These are phyloP conservation scores for Globisporangium spiculum DNA, from an alignment of 352 stramenopile species.

Conservation along the genomic window DNA sequence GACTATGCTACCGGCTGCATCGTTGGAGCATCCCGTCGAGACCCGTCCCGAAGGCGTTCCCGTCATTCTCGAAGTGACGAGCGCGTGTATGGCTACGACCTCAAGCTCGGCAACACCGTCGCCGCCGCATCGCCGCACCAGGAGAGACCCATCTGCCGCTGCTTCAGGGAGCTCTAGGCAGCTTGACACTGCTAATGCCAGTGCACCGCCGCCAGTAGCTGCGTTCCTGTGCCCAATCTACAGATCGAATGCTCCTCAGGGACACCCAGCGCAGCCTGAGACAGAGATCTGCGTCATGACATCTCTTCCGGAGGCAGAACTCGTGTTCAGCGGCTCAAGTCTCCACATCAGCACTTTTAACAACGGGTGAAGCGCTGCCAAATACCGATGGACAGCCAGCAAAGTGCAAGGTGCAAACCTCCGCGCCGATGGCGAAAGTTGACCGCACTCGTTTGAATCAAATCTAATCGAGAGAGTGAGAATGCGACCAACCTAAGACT, in stretches of 20 bases:
- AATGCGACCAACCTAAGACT: no score
- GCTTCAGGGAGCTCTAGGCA: not conserved
- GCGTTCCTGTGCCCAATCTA: conserved; percentile 34
- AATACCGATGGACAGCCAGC: no score
- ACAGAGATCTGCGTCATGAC: conserved; percentile 27
- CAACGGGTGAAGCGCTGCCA: not conserved
- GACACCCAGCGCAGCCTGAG: not conserved
- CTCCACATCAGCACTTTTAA: conserved; percentile 16
- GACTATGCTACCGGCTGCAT: not conserved
- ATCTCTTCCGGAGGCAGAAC: conserved; percentile 22
- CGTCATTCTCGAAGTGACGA: conserved; percentile 34
- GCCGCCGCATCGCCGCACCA: not conserved
- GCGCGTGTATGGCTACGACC: conserved; percentile 22
- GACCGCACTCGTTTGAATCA: no score
- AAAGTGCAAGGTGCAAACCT: no score
- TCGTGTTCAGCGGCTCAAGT: conserved; percentile 34
- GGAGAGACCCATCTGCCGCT: not conserved
- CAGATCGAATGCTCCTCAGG: not conserved
- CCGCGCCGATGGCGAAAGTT: no score
- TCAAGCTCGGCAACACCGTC: not conserved
- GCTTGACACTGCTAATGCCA: not conserved
- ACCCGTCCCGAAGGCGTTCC: conserved; percentile 23
- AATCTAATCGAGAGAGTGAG: no score
- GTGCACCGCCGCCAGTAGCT: not conserved
- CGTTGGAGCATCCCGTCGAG: conserved; percentile 1